Conservation (phyloP, 1,139 yeast species). For the Saccharomycopsis phalli region DNA sequence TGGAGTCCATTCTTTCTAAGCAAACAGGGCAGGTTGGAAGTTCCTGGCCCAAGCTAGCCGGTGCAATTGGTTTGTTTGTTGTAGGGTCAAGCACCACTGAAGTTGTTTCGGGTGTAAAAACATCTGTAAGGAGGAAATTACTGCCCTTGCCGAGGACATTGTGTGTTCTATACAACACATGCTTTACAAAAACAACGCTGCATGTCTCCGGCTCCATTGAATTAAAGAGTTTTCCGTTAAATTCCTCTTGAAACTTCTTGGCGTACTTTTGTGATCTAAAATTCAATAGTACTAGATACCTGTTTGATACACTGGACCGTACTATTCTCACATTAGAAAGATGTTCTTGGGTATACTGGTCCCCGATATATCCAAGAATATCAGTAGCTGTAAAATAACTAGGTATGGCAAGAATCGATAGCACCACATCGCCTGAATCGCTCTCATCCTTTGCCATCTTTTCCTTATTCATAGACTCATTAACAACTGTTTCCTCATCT, state of each 20-base stretch:
- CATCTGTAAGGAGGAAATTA: conserved; percentile 56
- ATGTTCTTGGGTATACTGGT: conserved; percentile 37
- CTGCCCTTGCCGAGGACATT: not conserved
- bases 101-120: conserved; percentile 33
- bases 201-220: conserved; percentile 87
- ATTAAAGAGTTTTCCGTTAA: conserved; percentile 70
- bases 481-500: conserved; percentile 3
- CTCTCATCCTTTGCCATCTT: conserved; percentile 20
- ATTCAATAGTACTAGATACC: conserved; percentile 72
- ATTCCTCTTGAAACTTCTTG: conserved; percentile 51
- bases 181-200: conserved; percentile 61
- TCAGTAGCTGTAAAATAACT: conserved; percentile 84
- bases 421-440: conserved; percentile 53
- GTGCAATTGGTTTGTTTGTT: conserved; percentile 16
- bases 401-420: conserved; percentile 79
- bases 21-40: conserved; percentile 94
- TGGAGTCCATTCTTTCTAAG: conserved; percentile 79
- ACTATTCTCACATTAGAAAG: conserved; percentile 70
- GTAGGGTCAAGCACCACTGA: not conserved
- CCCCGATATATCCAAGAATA: conserved; percentile 70
- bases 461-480: conserved; percentile 12
- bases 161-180: conserved; percentile 37
- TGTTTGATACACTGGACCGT: conserved; percentile 55
- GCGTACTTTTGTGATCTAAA: conserved; percentile 52
- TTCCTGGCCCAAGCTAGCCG: conserved; percentile 36